Percentiles rank a stretch among this genome's conserved stretches.
Evolutionary conservation across 805 yeast genomes (phyloP).

Genomic region (Wickerhamiella nectarea): DNA sequence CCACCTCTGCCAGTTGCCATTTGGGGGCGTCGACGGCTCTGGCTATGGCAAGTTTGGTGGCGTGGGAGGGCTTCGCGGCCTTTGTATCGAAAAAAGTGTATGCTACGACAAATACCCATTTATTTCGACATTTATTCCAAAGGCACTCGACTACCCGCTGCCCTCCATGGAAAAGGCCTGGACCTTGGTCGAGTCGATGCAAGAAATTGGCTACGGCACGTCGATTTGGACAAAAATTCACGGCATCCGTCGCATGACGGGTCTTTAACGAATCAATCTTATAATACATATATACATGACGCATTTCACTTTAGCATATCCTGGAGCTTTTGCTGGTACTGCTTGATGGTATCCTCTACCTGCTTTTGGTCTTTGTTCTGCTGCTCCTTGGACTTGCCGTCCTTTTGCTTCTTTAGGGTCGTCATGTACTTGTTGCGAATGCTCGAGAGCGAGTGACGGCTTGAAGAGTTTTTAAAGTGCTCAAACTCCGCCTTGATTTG

Average conservation of each 20-base stretch:
- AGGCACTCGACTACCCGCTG: conserved; percentile 85
- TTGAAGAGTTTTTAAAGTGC: conserved; percentile 39
- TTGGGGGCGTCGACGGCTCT: conserved; percentile 85
- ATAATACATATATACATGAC: background rate
- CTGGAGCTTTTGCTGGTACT: conserved; percentile 43
- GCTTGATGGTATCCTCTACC: conserved; percentile 58
- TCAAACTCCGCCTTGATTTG: conserved; percentile 56
- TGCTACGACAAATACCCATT: conserved; percentile 74
- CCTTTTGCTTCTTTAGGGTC: conserved; percentile 37
- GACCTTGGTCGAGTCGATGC: conserved; percentile 71
- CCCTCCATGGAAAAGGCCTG: conserved; percentile 70
- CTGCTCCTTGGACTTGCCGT: conserved; percentile 33
- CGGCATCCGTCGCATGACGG: conserved; percentile 37
- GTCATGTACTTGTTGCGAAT: conserved; percentile 47
- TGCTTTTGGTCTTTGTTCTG: conserved; percentile 38
- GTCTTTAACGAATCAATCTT: no score
- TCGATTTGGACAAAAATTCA: conserved; percentile 57
- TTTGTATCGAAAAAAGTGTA: conserved; percentile 75
- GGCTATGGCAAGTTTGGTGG: conserved; percentile 99
- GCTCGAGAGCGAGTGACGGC: conserved; percentile 39
- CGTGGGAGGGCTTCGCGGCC: conserved; percentile 85
- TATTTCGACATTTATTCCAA: conserved; percentile 68
- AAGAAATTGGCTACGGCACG: conserved; percentile 60
- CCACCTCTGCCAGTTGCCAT: conserved; percentile 90
- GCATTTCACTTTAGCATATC: conserved; percentile 29